Percentiles rank a stretch among this genome's conserved stretches.
These are phyloP conservation scores for Euphrasia arctica DNA, from an alignment of 305 asterid species.

Conservation along the genomic window DNA sequence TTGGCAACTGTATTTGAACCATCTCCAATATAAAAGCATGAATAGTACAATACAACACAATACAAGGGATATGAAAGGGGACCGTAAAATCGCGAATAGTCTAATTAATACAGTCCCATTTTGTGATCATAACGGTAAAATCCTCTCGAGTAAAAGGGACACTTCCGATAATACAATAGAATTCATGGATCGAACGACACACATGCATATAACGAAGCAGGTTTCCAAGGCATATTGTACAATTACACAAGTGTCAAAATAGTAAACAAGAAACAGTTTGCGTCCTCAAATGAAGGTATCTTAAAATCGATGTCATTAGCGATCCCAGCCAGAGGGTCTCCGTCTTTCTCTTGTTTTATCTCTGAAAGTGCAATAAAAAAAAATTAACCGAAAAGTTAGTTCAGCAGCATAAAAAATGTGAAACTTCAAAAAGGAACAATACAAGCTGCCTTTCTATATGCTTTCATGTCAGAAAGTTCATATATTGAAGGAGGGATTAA, in stretches of 20 bases:
- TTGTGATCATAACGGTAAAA: background rate
- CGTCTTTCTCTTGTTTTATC: conserved; percentile 82
- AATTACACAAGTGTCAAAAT: conserved; percentile 23
- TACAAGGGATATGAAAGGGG: too few species aligned
- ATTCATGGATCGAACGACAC: conserved; percentile 5
- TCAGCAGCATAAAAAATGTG: background rate
- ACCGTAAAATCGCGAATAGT: too few species aligned
- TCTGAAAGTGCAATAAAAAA: conserved; percentile 37
- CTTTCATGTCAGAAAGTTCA: background rate
- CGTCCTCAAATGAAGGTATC: conserved; percentile 12
- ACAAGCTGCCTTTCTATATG: background rate
- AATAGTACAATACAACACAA: background rate
- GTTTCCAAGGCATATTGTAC: conserved; percentile 21
- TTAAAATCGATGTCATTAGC: conserved; percentile 29
- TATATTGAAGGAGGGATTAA: background rate
- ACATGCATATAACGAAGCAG: conserved; percentile 17
- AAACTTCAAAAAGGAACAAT: background rate
- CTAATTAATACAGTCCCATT: too few species aligned
- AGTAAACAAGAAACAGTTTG: conserved; percentile 14
- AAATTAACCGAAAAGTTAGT: conserved; percentile 3
- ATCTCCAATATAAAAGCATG: background rate
- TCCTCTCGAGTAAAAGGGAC: conserved; percentile 9
- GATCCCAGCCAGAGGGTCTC: conserved; percentile 97
- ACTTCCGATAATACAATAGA: conserved; percentile 5
- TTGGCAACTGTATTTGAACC: too few species aligned